These are phyloP conservation scores for Meira miltonrushii DNA, from an alignment of 1,284 basidiomycete genomes.

Conservation along the genomic window DNA sequence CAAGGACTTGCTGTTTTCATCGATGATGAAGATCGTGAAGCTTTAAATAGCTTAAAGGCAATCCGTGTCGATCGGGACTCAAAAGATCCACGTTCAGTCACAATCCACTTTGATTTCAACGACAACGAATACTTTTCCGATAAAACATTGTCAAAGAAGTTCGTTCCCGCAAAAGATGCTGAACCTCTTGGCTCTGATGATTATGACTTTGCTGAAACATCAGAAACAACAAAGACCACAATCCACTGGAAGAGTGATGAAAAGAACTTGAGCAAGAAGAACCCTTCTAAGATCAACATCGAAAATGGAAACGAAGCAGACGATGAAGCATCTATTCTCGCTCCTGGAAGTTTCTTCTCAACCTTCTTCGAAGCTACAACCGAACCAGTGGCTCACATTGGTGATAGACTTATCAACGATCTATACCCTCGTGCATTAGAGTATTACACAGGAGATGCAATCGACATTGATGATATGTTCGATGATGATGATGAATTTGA, in stretches of 20 bases:
- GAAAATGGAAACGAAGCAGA: conserved; percentile 9
- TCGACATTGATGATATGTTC: conserved; percentile 1
- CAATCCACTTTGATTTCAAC: conserved; percentile 40
- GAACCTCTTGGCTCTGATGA: conserved; percentile 27
- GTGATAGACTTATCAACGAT: conserved; percentile 43
- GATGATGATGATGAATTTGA: conserved; percentile 35
- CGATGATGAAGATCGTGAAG: conserved; percentile 45
- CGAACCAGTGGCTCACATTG: conserved; percentile 40
- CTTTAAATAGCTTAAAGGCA: conserved; percentile 39
- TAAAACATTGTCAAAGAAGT: conserved; percentile 37
- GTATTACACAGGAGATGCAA: conserved; percentile 28
- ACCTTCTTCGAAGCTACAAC: conserved; percentile 61
- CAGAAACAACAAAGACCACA: conserved; percentile 53
- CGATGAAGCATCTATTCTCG: conserved; percentile 55
- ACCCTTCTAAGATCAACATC: conserved; percentile 60
- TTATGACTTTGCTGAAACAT: conserved; percentile 46
- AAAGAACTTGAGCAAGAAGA: conserved; percentile 65
- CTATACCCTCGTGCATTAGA: conserved; percentile 46
- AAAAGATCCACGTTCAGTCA: conserved; percentile 41
- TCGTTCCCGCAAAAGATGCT: conserved; percentile 34
- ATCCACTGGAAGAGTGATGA: conserved; percentile 76
- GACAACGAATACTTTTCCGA: conserved; percentile 35
- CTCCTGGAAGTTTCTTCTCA: conserved; percentile 80
- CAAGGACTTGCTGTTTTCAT: conserved; percentile 27
- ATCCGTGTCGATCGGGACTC: conserved; percentile 35